Conservation (phyloP, 345 rosid species). For the Corchorus olitorius region DNA sequence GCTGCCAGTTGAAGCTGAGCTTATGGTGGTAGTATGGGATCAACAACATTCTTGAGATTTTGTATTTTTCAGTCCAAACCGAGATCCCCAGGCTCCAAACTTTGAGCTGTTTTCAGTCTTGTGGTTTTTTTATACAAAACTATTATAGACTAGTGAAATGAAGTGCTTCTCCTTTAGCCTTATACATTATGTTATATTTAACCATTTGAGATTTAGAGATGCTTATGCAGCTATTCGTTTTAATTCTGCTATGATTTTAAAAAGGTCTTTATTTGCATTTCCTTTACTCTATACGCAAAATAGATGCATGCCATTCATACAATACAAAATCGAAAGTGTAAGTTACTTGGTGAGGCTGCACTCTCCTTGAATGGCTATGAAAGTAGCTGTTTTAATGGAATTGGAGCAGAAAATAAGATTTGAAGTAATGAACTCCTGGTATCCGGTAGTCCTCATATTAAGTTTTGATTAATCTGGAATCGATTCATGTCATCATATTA, state of each 20-base stretch:
- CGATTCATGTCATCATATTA: no score
- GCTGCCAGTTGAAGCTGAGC: constrained; percentile 42
- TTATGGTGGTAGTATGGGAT: not conserved
- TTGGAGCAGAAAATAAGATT: no score
- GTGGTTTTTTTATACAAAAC: not conserved
- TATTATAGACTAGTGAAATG: not conserved
- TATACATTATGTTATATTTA: not conserved
- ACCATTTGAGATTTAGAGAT: not conserved
- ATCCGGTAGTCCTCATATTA: not conserved
- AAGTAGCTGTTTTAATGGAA: not conserved
- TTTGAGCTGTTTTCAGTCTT: not conserved
- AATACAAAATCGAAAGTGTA: not conserved
- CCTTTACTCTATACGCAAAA: not conserved
- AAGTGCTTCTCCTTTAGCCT: constrained; percentile 6
- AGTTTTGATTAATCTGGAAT: not conserved
- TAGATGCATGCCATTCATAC: not conserved
- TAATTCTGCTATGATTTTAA: not conserved
- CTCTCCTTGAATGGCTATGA: not conserved
- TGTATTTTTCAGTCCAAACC: not conserved
- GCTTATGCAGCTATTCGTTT: not conserved
- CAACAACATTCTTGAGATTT: not conserved
- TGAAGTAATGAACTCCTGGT: not conserved
- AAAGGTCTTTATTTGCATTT: not conserved
- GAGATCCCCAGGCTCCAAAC: not conserved
- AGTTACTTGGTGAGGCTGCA: not conserved